These are phyloP conservation scores for Colletotrichum liaoningense DNA, from an alignment of 2,329 filamentous ascomycete genomes.

Conservation along the genomic window DNA sequence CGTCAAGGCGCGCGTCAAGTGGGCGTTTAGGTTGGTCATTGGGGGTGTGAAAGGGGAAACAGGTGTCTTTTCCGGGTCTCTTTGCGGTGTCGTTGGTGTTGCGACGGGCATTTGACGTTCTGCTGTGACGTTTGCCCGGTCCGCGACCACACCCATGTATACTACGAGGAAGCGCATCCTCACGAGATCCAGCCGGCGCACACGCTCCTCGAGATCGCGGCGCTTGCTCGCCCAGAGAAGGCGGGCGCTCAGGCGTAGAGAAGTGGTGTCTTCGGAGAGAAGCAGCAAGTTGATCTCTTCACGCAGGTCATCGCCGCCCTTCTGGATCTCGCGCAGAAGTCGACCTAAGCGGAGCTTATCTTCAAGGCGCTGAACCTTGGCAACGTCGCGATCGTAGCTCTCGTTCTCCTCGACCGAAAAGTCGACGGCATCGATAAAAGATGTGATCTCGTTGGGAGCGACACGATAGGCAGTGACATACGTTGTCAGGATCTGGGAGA, in stretches of 20 bases:
- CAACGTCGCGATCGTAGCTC: slow-evolving; percentile 70
- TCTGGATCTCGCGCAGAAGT: slow-evolving; percentile 72
- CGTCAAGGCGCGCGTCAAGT: slow-evolving; percentile 53
- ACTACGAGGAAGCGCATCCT: slow-evolving; percentile 74
- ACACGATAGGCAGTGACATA: slow-evolving; percentile 67
- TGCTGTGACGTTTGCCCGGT: slow-evolving; percentile 46
- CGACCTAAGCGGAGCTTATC: slow-evolving; percentile 70
- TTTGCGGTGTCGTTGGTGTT: slow-evolving; percentile 37
- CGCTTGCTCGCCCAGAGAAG: slow-evolving; percentile 70
- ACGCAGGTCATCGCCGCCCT: slow-evolving; percentile 68
- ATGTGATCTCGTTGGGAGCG: slow-evolving; percentile 67
- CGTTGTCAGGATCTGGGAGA: slow-evolving; percentile 61
- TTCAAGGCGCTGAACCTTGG: slow-evolving; percentile 67
- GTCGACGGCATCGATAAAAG: slow-evolving; percentile 70
- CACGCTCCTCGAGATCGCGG: slow-evolving; percentile 64
- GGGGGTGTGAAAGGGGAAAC: slow-evolving; percentile 42
- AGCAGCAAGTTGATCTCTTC: slow-evolving; percentile 68
- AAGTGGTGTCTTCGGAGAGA: slow-evolving; percentile 46
- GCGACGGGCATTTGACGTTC: slow-evolving; percentile 12
- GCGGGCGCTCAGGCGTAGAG: slow-evolving; percentile 60
- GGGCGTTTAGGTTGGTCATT: slow-evolving; percentile 41
- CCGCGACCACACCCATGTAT: slow-evolving; percentile 70
- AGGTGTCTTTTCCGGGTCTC: slow-evolving; percentile 44
- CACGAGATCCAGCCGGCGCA: slow-evolving; percentile 69
- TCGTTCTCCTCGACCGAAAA: slow-evolving; percentile 74